Base-by-base conservation (phyloP, 805 yeast genomes). In the Debaryomyces castellii region DNA sequence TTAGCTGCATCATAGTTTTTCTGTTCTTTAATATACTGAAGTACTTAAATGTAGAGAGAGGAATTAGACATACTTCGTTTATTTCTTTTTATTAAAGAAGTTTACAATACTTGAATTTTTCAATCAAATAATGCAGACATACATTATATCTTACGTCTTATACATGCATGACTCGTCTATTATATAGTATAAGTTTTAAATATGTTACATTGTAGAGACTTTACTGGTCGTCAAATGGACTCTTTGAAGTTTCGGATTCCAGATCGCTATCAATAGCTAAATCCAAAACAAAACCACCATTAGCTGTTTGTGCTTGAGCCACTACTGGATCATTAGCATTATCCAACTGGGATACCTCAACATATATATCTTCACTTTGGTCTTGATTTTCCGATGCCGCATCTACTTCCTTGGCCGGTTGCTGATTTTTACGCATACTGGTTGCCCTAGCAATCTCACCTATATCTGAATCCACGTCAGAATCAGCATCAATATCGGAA, bases 391-490 rank as follows among this genome's bases (percentile, higher is more conserved):
- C 34, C 3, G 20, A 16, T 30, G 4, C 28, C 4, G 12, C 12
- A 25, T 25, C 12, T 9, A 6, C 28, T 10, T 3, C 34, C 20
- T 30, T 30, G 5, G 17, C 18, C 11, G 20, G 20, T 7, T 30
- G 20, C 16, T 16, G 20, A 20, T 18, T 35, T 27, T 57, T 52
- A 20, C 63, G 51, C 6, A 66, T 55, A 44, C 71, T 64, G 3
- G 74, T 71, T 32, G 76, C 76, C 2, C 76, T 60, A 35, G 62
- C 60, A 40, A 72, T 72, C 49, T 72, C 75, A 17, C 75, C 76
- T 28, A 72, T 69, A 51, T 72, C 77, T n/a, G 73, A 66, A 55
- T 72, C 77, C 30, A 71, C 74, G 48, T 72, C 77, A 12, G 69
- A 62, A 49, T 69, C 73, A 14, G 52, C 59, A 35, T 50, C 50